Base-by-base conservation (phyloP, 352 stramenopile species). In the Phytophthora hybrid region DNA sequence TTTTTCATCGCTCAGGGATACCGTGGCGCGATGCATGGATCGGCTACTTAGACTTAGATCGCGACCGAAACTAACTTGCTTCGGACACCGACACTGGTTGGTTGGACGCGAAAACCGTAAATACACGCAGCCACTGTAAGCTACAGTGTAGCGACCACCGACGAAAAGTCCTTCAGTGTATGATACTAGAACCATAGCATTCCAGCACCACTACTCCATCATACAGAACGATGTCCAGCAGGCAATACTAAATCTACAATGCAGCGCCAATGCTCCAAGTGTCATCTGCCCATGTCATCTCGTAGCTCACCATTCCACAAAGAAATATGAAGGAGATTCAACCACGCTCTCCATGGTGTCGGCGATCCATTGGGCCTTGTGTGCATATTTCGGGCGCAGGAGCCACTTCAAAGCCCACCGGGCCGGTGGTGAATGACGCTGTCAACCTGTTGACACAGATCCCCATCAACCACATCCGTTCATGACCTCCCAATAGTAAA, bases 271-370 rank as follows among this genome's bases (percentile, higher is more conserved):
- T 31, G 29, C 29, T 31, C 4, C 13, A n/a, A 46, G 16, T 46
- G 14, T n/a, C 37, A 46, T 46, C 37, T n/a, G 37, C 37, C 4
- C 29, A 7, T 31, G 1, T 13, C 3, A 13, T 13, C 11, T 46
- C 4, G 34, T 37, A 2, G 16, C 13, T 29, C 52, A 37, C 53
- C 44, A 47, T 23, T 21, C 64, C 19, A 49, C 59, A 29, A 60
- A 58, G 19, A 53, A 58, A 52, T 19, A 60, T 53, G 52, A 59
- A 54, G 52, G 34, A 59, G 11, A 62, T 73, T 70, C 69, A 77
- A 77, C 69, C 68, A 75, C 68, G 55, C 47, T 32, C 19, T 61
- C 13, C 19, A 62, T 63, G 58, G 63, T 52, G 56, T 57, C 65
- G 23, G 39, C 32, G 16, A 68, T 68, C 19, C 49, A 41, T 21